Evolutionary conservation across 2,329 filamentous ascomycete genomes (phyloP).

Genomic region (Claviceps quebecensis): DNA sequence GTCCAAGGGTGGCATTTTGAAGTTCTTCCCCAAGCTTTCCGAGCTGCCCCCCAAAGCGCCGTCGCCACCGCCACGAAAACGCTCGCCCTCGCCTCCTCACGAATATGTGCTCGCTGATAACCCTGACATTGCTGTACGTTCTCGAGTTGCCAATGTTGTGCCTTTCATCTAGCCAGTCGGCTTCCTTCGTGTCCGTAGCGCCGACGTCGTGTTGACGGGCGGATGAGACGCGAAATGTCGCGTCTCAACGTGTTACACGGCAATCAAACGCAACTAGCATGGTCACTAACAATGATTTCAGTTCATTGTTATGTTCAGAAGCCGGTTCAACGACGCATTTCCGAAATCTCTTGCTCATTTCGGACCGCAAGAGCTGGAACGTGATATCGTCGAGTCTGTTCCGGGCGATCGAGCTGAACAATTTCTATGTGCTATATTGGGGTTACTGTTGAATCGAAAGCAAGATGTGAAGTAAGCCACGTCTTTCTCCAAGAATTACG

Average conservation of each 20-base stretch:
- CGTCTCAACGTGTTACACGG: conserved; percentile 21
- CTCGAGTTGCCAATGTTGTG: conserved; percentile 1
- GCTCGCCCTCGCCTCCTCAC: conserved; percentile 77
- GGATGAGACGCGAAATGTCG: conserved; percentile 40
- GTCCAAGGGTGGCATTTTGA: conserved; percentile 46
- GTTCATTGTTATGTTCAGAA: conserved; percentile 98
- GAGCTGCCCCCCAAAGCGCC: conserved; percentile 39
- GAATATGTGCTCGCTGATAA: conserved; percentile 86
- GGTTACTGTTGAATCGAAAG: conserved; percentile 86
- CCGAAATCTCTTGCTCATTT: conserved; percentile 78
- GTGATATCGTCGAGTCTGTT: conserved; percentile 60
- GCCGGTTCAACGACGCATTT: conserved; percentile 81
- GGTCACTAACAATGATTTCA: conserved; percentile 22
- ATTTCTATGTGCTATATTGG: conserved; percentile 77
- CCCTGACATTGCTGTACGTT: conserved; percentile 77
- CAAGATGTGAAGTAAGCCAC: conserved; percentile 90
- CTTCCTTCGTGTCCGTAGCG: neutral
- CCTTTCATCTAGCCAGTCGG: neutral
- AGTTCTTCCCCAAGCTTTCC: conserved; percentile 50
- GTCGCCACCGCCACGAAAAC: conserved; percentile 58
- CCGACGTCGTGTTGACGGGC: conserved; percentile 4
- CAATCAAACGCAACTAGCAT: conserved; percentile 2
- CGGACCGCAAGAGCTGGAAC: conserved; percentile 89
- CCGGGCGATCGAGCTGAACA: conserved; percentile 78
- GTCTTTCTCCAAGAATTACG: neutral